Percentiles rank a stretch among this genome's conserved stretches.
Conservation (phyloP, 768 basidiomycete species). For the Rhizopogon roseolus region DNA sequence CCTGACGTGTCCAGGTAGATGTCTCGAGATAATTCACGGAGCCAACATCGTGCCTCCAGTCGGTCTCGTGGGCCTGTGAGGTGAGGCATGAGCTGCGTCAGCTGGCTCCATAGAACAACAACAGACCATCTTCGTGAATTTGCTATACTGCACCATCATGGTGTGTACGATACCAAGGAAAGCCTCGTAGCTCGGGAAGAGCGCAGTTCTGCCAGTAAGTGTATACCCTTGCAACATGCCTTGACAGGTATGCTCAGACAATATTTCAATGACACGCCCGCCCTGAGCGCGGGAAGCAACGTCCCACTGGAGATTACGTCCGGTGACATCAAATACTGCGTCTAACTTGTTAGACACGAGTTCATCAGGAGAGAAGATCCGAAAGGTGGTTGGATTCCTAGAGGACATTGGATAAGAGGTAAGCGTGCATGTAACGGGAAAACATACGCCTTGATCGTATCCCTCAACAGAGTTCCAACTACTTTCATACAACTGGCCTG, state of each 20-base stretch:
- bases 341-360: constrained; percentile 86
- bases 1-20: constrained; percentile 80
- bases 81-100: background rate
- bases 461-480: constrained; percentile 51
- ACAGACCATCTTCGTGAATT: constrained; percentile 79
- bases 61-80: constrained; percentile 47
- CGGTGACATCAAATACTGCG: constrained; percentile 62
- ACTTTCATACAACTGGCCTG: constrained; percentile 78
- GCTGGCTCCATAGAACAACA: background rate
- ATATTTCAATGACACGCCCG: constrained; percentile 83
- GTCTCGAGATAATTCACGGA: constrained; percentile 87
- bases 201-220: constrained; percentile 76
- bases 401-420: background rate
- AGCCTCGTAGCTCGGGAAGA: constrained; percentile 90
- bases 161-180: constrained; percentile 89
- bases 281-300: constrained; percentile 57
- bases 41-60: constrained; percentile 67
- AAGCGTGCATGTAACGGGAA: background rate
- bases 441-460: constrained; percentile 50
- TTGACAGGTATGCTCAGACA: constrained; percentile 85
- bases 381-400: constrained; percentile 73
- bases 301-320: constrained; percentile 88
- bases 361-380: constrained; percentile 91
- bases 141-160: constrained; percentile 88
- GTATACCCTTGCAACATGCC: constrained; percentile 93